phyloP scores from a whole-genome alignment of 2,329 filamentous ascomycete species.

The Colletotrichum echinochloae region DNA sequence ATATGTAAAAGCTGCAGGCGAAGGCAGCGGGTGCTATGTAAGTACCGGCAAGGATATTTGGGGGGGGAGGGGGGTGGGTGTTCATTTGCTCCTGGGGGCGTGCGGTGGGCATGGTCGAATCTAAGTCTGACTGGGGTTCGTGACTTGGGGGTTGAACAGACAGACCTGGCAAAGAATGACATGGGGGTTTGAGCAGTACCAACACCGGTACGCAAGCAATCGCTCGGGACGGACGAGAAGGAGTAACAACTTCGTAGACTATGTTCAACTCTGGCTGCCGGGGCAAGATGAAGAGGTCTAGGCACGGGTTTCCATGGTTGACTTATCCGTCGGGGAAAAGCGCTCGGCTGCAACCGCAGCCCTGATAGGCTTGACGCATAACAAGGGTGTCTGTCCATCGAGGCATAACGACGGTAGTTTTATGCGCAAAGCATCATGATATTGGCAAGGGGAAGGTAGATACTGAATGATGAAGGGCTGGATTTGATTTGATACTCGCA shows the following conservation, averaged over 20 bases:
- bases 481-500: conserved; percentile 8
- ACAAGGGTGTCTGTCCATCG: conserved; percentile 7
- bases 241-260: background rate
- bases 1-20: conserved; percentile 40
- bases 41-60: conserved; percentile 41
- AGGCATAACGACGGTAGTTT: conserved; percentile 20
- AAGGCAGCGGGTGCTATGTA: conserved; percentile 26
- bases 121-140: conserved; percentile 37
- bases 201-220: conserved; percentile 4
- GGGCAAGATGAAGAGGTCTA: background rate
- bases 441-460: conserved; percentile 28
- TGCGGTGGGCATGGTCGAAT: conserved; percentile 40
- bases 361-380: conserved; percentile 23
- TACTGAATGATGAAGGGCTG: background rate
- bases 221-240: background rate
- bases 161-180: conserved; percentile 31
- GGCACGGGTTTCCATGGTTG: background rate
- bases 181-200: conserved; percentile 21
- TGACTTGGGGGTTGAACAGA: conserved; percentile 26
- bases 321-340: conserved; percentile 8
- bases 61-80: conserved; percentile 25
- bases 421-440: conserved; percentile 35
- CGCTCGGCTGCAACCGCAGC: conserved; percentile 12
- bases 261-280: conserved; percentile 2
- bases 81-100: conserved; percentile 32